Percentiles rank a stretch among this genome's conserved stretches.
Evolutionary conservation across 768 basidiomycete genomes (phyloP).

Genomic region (Calocybe cyanea): DNA sequence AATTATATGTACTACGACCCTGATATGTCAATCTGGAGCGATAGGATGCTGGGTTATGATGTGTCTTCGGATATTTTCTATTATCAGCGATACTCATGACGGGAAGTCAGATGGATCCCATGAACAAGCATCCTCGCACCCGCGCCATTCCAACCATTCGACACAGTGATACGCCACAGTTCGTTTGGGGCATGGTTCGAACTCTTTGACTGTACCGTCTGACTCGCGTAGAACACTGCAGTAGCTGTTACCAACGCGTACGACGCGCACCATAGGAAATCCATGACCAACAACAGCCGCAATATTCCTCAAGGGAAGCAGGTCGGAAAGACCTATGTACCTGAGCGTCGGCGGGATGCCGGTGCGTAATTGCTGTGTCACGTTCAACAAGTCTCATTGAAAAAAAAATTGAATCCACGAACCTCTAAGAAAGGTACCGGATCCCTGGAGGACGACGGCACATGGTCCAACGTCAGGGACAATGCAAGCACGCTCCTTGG

Average conservation of each 20-base stretch:
- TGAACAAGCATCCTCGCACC: conserved; percentile 50
- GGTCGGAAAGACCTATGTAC: conserved; percentile 55
- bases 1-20: too few relatives aligned
- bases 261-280: conserved; percentile 58
- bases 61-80: too few relatives aligned
- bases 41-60: too few relatives aligned
- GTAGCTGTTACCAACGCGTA: conserved; percentile 49
- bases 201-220: conserved; percentile 31
- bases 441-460: conserved; percentile 33
- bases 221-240: conserved; percentile 41
- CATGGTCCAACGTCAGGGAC: conserved; percentile 41
- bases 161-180: conserved; percentile 46
- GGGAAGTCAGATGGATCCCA: conserved; percentile 20
- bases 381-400: too few relatives aligned
- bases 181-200: conserved; percentile 56
- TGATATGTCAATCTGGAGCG: too few relatives aligned
- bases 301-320: conserved; percentile 34
- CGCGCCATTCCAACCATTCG: conserved; percentile 66
- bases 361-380: conserved; percentile 50
- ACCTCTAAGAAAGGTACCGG: conserved; percentile 39
- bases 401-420: conserved; percentile 6
- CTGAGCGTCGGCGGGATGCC: conserved; percentile 51
- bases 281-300: conserved; percentile 49
- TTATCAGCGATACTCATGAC: too few relatives aligned
- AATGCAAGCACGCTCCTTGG: conserved; percentile 50